phyloP scores from a whole-genome alignment of 108 stramenopile genomes.

The Nannochloropsis salina region DNA sequence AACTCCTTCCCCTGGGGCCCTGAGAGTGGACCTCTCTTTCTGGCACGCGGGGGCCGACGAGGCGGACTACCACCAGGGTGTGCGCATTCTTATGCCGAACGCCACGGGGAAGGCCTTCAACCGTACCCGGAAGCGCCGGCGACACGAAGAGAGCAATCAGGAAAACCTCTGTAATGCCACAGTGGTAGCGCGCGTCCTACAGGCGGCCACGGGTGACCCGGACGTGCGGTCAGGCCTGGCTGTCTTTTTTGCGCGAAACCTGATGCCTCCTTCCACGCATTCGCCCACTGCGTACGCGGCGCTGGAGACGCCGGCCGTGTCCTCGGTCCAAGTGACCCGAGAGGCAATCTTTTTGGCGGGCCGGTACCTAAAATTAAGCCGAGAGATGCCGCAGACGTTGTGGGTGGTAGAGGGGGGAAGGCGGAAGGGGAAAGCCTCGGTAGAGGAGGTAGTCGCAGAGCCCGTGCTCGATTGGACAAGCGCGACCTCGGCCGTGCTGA shows the following conservation, averaged over 20 bases:
- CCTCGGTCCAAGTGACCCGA: background rate
- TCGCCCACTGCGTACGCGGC: background rate
- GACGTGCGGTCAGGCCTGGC: background rate
- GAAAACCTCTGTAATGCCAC: background rate
- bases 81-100: background rate
- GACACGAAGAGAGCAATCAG: background rate
- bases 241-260: background rate
- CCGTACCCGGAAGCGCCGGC: background rate
- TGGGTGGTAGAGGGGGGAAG: slow-evolving; percentile 43
- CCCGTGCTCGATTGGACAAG: slow-evolving; percentile 29
- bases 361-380: slow-evolving; percentile 48
- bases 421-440: slow-evolving; percentile 23
- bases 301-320: background rate
- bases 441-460: slow-evolving; percentile 43
- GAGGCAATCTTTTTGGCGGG: slow-evolving; percentile 45
- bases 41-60: background rate
- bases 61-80: background rate
- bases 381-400: slow-evolving; percentile 52
- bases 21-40: background rate
- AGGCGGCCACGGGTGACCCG: background rate
- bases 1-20: background rate
- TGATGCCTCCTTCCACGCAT: background rate
- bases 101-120: background rate
- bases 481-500: slow-evolving; percentile 31
- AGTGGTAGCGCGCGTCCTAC: background rate